Conservation (phyloP, 371 early-diverging fungal genomes). For the Funneliformis caledonium region DNA sequence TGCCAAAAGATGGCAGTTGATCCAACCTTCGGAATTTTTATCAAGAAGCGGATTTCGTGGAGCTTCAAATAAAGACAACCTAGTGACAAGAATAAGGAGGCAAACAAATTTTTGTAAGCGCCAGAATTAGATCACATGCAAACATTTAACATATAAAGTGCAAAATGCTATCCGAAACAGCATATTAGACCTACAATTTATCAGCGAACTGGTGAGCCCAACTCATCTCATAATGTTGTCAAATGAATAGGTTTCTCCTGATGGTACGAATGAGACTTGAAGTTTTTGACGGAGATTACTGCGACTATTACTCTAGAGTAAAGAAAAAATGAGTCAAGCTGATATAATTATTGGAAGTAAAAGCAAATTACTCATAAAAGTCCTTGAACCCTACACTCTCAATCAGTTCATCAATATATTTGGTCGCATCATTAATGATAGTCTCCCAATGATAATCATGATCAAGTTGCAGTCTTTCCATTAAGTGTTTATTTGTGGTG, state of each 20-base stretch:
- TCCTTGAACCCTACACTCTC: constrained; percentile 1
- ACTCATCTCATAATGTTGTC: constrained; percentile 12
- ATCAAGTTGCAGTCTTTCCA: constrained; percentile 20
- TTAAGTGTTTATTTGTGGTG: constrained; percentile 30
- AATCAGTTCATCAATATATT: constrained; percentile 32
- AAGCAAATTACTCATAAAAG: neutral
- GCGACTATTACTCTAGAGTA: constrained; percentile 4
- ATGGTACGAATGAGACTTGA: constrained; percentile 8
- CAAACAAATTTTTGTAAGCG: neutral
- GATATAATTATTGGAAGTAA: constrained; percentile 1
- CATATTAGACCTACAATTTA: constrained; percentile 13
- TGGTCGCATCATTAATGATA: constrained; percentile 14
- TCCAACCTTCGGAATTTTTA: no score
- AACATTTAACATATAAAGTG: neutral
- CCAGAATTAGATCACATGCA: neutral
- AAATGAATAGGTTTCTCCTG: constrained; percentile 17
- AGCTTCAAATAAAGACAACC: constrained; percentile 27
- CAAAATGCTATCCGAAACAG: constrained; percentile 3
- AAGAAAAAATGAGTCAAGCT: neutral
- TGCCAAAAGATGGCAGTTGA: neutral
- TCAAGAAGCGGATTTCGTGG: constrained; percentile 1
- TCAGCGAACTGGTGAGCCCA: constrained; percentile 33
- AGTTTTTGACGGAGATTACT: neutral
- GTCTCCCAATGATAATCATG: constrained; percentile 7
- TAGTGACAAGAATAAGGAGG: neutral